Evolutionary conservation across 179 eudicot genomes (phyloP), one percentile per base, ranked within the genome.

Genomic region (Heliamphora pulchella): DNA sequence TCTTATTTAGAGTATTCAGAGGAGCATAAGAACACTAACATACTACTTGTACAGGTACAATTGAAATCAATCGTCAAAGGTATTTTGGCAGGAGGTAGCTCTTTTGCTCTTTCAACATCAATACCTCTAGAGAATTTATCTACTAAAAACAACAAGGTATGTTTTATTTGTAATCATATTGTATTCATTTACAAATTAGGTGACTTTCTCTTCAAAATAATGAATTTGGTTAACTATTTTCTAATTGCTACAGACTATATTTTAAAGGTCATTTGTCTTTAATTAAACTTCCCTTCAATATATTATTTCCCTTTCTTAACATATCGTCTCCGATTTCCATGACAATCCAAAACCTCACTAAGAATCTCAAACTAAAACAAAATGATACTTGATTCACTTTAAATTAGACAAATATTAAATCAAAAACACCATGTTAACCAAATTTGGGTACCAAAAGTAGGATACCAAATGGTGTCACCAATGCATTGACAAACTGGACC

Each of bases 101-200:
- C 88, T 81, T 71, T 83, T 74, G 54, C 62, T 76, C 80, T 82
- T 79, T 71, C 88, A 78, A 66, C 73, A 74, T 72, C 84, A 64
- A 66, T 62, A 74, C 87, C 89, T 14, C 80, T 68, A n/a, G 88
- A 73, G 63, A 85, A 79, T 75, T 80, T 80, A 72, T 69, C 86
- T 55, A 69, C 79, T 58, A 73, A 72, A 78, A 80, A 74, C 1
- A 55, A 78, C 22, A 76, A 88, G 90, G 97, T 92, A 77, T 50
- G 54, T 79, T 53, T 31, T 57, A 1, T 50, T 22, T 78, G n/a
- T 61, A 46, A 77, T 59, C 57, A 46, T 67, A 80, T 51, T 1
- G 8, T 53, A 2, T 54, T 13, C 20, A 10, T 64, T 6, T 41
- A 20, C 22, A 47, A 48, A 62, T 50, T 58, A 5, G 44, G 55